Conservation (phyloP, 495 filamentous ascomycete species). For the Trichoderma gamsii region DNA sequence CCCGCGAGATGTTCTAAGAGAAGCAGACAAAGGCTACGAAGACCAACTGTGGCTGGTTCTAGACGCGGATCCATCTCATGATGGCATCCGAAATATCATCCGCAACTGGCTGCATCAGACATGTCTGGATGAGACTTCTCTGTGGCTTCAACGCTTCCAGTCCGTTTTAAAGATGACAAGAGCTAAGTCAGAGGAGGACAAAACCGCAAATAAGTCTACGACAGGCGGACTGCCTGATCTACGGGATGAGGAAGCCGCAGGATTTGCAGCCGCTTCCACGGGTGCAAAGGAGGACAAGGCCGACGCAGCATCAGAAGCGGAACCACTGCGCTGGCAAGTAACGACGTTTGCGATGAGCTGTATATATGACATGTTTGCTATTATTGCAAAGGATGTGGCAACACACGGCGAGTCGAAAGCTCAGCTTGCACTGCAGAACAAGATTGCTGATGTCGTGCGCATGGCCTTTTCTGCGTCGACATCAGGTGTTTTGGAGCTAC, state of each 20-base stretch:
- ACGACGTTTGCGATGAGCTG: slow-evolving; percentile 90
- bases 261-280: slow-evolving; percentile 71
- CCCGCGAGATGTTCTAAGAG: slow-evolving; percentile 66
- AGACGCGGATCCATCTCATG: slow-evolving; percentile 66
- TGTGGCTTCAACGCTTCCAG: slow-evolving; percentile 86
- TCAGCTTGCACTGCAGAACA: slow-evolving; percentile 68
- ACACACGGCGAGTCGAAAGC: slow-evolving; percentile 65
- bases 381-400: slow-evolving; percentile 67
- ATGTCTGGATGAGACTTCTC: slow-evolving; percentile 62
- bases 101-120: slow-evolving; percentile 89
- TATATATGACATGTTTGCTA: slow-evolving; percentile 73
- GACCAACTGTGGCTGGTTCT: slow-evolving; percentile 88
- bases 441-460: slow-evolving; percentile 86
- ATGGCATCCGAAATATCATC: slow-evolving; percentile 73
- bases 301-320: slow-evolving; percentile 62
- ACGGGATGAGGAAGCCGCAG: slow-evolving; percentile 93
- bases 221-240: slow-evolving; percentile 47
- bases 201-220: slow-evolving; percentile 46
- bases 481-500: slow-evolving; percentile 79
- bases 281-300: slow-evolving; percentile 58
- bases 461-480: slow-evolving; percentile 98
- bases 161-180: slow-evolving; percentile 77
- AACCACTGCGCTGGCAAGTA: slow-evolving; percentile 91
- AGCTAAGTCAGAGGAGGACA: slow-evolving; percentile 45
- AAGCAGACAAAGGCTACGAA: slow-evolving; percentile 70